These are phyloP conservation scores for Ziziphus jujuba DNA, from an alignment of 306 rosid genomes.

Conservation along the genomic window DNA sequence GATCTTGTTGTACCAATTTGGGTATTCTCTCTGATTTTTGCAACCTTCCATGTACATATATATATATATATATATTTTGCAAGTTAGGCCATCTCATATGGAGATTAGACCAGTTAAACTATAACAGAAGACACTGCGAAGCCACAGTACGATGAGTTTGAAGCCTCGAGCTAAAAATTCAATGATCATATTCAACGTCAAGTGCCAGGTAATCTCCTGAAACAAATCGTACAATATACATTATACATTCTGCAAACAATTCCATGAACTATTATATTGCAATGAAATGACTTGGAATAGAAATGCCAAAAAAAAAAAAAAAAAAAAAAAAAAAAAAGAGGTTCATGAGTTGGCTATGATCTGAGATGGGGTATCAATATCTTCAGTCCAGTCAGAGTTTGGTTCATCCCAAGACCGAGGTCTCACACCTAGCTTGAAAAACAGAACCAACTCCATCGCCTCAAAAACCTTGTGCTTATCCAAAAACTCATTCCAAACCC, in stretches of 20 bases:
- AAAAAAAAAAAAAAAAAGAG: too few species aligned
- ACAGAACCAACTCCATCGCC: constrained; percentile 74
- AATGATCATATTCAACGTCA: constrained; percentile 6
- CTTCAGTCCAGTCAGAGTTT: constrained; percentile 69
- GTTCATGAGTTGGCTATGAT: constrained; percentile 18
- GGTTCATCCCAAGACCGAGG: constrained; percentile 92
- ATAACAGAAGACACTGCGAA: too few species aligned
- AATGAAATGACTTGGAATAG: not conserved
- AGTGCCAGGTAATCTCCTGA: not conserved
- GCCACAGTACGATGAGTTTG: too few species aligned
- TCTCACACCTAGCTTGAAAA: constrained; percentile 54
- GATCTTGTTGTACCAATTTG: too few species aligned
- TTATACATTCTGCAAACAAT: not conserved
- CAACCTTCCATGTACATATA: too few species aligned
- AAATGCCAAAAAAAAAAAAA: too few species aligned
- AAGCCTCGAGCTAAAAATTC: too few species aligned
- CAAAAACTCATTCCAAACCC: constrained; percentile 78
- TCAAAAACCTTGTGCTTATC: constrained; percentile 64
- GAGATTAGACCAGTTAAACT: too few species aligned
- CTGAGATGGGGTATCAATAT: constrained; percentile 37
- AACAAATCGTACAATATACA: constrained; percentile 7
- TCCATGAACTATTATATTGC: not conserved
- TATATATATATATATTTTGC: too few species aligned
- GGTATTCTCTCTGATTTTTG: too few species aligned
- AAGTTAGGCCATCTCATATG: too few species aligned